Evolutionary conservation across 306 rosid genomes (phyloP), one percentile per base, ranked within the genome.

Genomic region (Nissolia schottii): DNA sequence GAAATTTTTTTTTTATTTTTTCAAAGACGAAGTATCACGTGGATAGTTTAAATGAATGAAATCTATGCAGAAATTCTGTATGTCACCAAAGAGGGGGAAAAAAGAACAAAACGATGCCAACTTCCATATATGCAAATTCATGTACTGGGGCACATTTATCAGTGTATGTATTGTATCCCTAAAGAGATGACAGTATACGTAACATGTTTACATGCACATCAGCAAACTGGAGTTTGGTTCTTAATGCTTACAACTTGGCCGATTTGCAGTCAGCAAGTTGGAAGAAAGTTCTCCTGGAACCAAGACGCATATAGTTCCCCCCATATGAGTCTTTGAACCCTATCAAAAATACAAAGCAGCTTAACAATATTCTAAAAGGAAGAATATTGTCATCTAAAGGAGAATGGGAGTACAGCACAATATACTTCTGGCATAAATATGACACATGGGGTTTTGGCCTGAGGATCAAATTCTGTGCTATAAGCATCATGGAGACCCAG

Each of bases 271-370:
- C 90, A 62, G 82, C 34, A 73, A 82, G 83, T 45, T 87, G 85
- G 77, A 94, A 94, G 67, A 73, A 82, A 27, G 98, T 94, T 83
- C 85, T 94, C 78, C 98, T 87, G 31, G 95, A 94, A 57, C 98
- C 98, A 50, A 89, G 90, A 23, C 98, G 96, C 98, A 94, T n/a
- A n/a, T 94, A 14, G 98, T 94, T 41, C 87, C 98, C 8, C 98
- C 98, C 98, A 94, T 91, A 54, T 85, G 96, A 55, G 97, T 94
- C 82, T 83, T 94, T 27, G 98, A 94, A 67, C 97, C 98, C 98
- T 94, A 73, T 22, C 57, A 58, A 58, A 7, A 56, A 71, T 14
- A 59, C 16, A 54, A 60, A 62, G 32, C 29, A 65, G 46, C 29
- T 79, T 71, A 75, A 76, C 20, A 3, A 38, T 15, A 64, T 63